Percentiles rank a stretch among this genome's conserved stretches.
Conservation (phyloP, 2,329 filamentous ascomycete species). For the Diaporthe vaccinii region DNA sequence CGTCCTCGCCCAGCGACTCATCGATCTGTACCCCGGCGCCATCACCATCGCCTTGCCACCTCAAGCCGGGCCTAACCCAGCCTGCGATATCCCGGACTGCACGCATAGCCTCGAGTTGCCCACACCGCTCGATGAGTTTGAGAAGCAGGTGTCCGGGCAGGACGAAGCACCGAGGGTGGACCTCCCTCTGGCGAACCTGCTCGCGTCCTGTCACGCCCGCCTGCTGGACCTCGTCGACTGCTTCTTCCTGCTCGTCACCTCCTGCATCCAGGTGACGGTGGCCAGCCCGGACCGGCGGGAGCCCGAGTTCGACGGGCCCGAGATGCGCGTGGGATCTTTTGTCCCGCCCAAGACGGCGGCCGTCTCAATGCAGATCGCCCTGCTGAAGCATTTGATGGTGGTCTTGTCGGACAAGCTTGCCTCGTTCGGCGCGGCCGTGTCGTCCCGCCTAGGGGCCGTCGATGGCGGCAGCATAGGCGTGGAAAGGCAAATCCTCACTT, state of each 20-base stretch:
- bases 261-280: conserved; percentile 50
- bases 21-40: conserved; percentile 52
- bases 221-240: conserved; percentile 54
- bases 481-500: conserved; percentile 1
- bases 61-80: conserved; percentile 25
- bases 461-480: background rate
- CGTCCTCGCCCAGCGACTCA: conserved; percentile 51
- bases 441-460: background rate
- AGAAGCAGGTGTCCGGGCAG: conserved; percentile 31
- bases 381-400: conserved; percentile 51
- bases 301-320: conserved; percentile 53
- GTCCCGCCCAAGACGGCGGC: conserved; percentile 51
- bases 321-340: conserved; percentile 57
- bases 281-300: conserved; percentile 47
- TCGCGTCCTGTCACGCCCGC: conserved; percentile 55
- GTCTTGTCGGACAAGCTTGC: conserved; percentile 41
- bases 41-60: conserved; percentile 44
- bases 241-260: conserved; percentile 49
- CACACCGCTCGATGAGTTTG: conserved; percentile 40
- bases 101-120: conserved; percentile 48
- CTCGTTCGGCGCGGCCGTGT: conserved; percentile 6
- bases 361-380: conserved; percentile 50
- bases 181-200: conserved; percentile 52
- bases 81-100: conserved; percentile 51
- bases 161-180: conserved; percentile 46